Base-by-base conservation (phyloP, 1,139 yeast genomes). In the Entelexis sorbosivorans region DNA sequence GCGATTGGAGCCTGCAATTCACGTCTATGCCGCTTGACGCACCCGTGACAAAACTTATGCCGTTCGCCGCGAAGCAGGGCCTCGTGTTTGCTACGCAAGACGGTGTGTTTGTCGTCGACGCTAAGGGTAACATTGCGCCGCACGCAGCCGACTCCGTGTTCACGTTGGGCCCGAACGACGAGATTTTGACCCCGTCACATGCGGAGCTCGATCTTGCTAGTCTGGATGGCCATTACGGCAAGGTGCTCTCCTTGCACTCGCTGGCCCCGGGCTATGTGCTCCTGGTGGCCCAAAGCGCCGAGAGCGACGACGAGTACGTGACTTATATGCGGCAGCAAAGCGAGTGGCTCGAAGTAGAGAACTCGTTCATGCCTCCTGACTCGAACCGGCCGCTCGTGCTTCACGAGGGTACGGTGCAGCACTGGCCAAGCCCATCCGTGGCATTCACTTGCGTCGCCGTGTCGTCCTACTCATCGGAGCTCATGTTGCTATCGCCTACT, bases 381-480 rank as follows among this genome's bases (percentile, higher is more conserved):
- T 26, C 26, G 16, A 31, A 24, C 14, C n/a, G 19, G 19, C 31
- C 62, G 35, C 73, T 77, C 1, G 63, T 72, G 5, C 74, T 75
- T 59, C 82, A 81, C 59, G 56, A 82, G 19, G 59, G 64, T 19
- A 62, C 70, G 8, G 11, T 47, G 16, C 36, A 38, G 1, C 20
- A 31, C 10, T 49, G 45, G 43, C 56, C 52, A 8, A 14, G 32
- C 9, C 4, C 35, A 13, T 14, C 19, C 29, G 35, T 19, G 16
- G 28, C 39, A 2, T 40, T 33, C 36, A 50, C 76, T 1, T 59
- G 68, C 33, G 66, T 81, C 20, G 57, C 81, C 1, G 75, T 82
- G 0, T 76, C 82, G 2, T 75, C 88, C 0, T 69, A 76, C 40
- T 77, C 89, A 0, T 73, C 81, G 2, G 89, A 82, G 51, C 60